Evolutionary conservation across 352 stramenopile genomes (phyloP).

Genomic region (Pythium brachiatum): DNA sequence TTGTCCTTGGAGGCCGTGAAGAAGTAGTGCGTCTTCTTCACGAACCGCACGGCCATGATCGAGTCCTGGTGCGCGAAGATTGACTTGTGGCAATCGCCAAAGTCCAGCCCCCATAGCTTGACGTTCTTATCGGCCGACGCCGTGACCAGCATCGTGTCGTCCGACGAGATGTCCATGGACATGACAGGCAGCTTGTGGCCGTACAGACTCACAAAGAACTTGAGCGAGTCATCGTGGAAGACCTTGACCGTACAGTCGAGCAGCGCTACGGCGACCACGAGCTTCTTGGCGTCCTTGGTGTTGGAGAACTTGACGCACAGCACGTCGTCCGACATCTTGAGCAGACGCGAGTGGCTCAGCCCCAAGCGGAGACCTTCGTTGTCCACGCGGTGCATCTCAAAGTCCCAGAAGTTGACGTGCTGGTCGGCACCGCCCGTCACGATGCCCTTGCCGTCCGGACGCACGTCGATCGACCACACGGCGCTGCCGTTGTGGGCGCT

Average conservation of each 20-base stretch:
- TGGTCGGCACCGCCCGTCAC: constrained; percentile 97
- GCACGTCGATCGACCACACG: constrained; percentile 97
- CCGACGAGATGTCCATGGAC: constrained; percentile 96
- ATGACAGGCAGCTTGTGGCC: constrained; percentile 99
- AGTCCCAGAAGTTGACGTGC: constrained; percentile 98
- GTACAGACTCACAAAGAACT: constrained; percentile 99
- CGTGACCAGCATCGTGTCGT: constrained; percentile 97
- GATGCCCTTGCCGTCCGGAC: constrained; percentile 89
- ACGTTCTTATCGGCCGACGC: constrained; percentile 99
- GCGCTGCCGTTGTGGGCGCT: constrained; percentile 90
- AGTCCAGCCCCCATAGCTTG: constrained; percentile 99
- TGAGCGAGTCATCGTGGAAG: constrained; percentile 99
- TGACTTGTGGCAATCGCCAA: constrained; percentile 99
- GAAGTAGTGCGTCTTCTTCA: constrained; percentile 97
- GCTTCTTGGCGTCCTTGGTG: constrained; percentile 85
- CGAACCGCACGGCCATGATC: constrained; percentile 96
- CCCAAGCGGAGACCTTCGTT: constrained; percentile 80
- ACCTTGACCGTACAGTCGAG: constrained; percentile 99
- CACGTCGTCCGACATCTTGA: constrained; percentile 99
- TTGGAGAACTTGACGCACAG: constrained; percentile 97
- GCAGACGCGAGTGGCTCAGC: constrained; percentile 92
- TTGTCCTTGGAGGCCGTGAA: constrained; percentile 99
- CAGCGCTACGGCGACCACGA: constrained; percentile 88
- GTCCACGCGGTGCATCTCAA: constrained; percentile 86
- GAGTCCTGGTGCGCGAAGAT: constrained; percentile 98